Conservation (phyloP, 2,329 filamentous ascomycete genomes). For the Elsinoe australis region DNA sequence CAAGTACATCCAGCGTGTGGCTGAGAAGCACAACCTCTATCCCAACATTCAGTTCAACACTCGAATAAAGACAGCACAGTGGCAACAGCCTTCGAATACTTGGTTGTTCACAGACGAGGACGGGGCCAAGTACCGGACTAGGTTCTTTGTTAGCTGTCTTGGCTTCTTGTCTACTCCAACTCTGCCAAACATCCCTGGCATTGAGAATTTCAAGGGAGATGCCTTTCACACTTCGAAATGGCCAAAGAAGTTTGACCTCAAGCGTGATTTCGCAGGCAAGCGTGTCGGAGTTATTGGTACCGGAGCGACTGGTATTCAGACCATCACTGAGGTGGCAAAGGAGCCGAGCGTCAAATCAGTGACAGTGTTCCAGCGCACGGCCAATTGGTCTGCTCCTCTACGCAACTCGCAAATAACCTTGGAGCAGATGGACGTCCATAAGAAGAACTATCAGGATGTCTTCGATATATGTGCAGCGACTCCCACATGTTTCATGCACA, state of each 20-base stretch:
- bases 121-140: slow-evolving; percentile 30
- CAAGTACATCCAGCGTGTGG: slow-evolving; percentile 42
- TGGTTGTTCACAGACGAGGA: slow-evolving; percentile 30
- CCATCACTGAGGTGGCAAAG: slow-evolving; percentile 24
- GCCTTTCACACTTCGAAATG: slow-evolving; percentile 30
- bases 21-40: slow-evolving; percentile 38
- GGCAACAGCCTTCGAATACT: slow-evolving; percentile 27
- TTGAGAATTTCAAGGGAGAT: slow-evolving; percentile 29
- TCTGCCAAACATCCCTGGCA: slow-evolving; percentile 28
- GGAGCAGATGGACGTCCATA: slow-evolving; percentile 38
- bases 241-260: slow-evolving; percentile 22
- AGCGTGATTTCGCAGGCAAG: slow-evolving; percentile 24
- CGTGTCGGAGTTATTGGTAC: slow-evolving; percentile 31
- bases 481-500: slow-evolving; percentile 29
- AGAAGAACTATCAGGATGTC: slow-evolving; percentile 23
- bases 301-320: slow-evolving; percentile 27
- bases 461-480: slow-evolving; percentile 26
- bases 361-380: slow-evolving; percentile 27
- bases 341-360: background rate
- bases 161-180: slow-evolving; percentile 25
- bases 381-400: slow-evolving; percentile 36
- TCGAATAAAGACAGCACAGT: slow-evolving; percentile 31
- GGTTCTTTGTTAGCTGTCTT: slow-evolving; percentile 39
- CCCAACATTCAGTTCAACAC: slow-evolving; percentile 38
- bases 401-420: slow-evolving; percentile 40